phyloP scores from a whole-genome alignment of 345 rosid genomes.

The Salix caprea region DNA sequence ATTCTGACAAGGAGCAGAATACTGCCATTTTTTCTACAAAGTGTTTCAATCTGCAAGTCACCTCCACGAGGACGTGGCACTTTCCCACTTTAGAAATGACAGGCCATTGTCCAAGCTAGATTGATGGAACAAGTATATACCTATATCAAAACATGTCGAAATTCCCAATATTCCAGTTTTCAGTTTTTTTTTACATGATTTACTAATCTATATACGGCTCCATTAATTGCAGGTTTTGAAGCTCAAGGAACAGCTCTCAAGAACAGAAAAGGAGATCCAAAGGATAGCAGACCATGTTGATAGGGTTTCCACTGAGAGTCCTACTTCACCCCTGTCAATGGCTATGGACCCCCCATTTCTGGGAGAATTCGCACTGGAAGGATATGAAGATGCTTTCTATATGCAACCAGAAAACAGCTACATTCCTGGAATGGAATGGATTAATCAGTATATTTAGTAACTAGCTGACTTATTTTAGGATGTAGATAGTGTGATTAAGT shows the following conservation, averaged over 20 bases:
- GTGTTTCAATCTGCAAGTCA: background rate
- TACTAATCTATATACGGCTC: background rate
- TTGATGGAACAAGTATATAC: background rate
- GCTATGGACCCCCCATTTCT: conserved; percentile 38
- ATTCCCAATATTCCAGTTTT: too few relatives aligned
- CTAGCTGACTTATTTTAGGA: background rate
- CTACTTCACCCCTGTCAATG: conserved; percentile 47
- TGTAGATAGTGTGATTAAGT: conserved; percentile 13
- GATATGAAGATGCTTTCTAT: conserved; percentile 40
- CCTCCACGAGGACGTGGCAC: background rate
- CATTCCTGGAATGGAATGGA: conserved; percentile 53
- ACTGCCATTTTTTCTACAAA: conserved; percentile 32
- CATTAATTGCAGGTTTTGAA: conserved; percentile 41
- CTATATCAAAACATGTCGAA: background rate
- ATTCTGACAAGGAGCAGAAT: conserved; percentile 20
- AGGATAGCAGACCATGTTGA: conserved; percentile 38
- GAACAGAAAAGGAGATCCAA: conserved; percentile 51
- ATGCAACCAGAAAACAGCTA: conserved; percentile 36
- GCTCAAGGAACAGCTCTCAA: conserved; percentile 45
- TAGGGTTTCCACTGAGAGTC: conserved; percentile 46
- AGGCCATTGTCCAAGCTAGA: background rate
- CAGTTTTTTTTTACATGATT: background rate
- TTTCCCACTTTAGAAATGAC: conserved; percentile 10
- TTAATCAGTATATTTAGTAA: conserved; percentile 23
- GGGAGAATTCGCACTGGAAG: conserved; percentile 41